These are phyloP conservation scores for Monosporozyma solicola DNA, from an alignment of 805 yeast genomes.

Conservation along the genomic window DNA sequence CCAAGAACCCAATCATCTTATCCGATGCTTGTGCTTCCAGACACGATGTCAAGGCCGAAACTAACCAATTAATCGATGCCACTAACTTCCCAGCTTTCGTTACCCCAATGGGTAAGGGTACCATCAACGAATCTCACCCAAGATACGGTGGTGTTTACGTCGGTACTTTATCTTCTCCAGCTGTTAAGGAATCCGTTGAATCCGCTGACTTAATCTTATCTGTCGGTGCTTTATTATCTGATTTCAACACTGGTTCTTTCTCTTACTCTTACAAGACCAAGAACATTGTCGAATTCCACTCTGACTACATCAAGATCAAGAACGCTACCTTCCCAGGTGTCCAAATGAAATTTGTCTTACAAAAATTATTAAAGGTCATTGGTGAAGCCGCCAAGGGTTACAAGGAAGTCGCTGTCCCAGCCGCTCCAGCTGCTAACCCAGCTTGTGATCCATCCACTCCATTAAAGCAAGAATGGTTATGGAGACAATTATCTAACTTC, in stretches of 20 bases:
- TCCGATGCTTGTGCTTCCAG: slow-evolving; percentile 85
- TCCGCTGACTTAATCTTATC: slow-evolving; percentile 66
- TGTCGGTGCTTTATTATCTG: slow-evolving; percentile 76
- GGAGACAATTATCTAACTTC: slow-evolving; percentile 58
- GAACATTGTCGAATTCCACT: slow-evolving; percentile 71
- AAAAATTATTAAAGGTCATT: slow-evolving; percentile 34
- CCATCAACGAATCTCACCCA: slow-evolving; percentile 61
- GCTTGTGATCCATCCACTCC: slow-evolving; percentile 38
- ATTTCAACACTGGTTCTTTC: slow-evolving; percentile 85
- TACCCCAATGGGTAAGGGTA: slow-evolving; percentile 87
- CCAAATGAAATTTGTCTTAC: slow-evolving; percentile 54
- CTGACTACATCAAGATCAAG: slow-evolving; percentile 62
- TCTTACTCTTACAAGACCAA: slow-evolving; percentile 66
- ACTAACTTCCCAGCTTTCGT: slow-evolving; percentile 77
- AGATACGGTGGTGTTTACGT: slow-evolving; percentile 81
- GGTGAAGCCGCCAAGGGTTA: slow-evolving; percentile 35
- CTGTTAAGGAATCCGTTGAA: slow-evolving; percentile 64
- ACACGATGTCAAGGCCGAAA: slow-evolving; percentile 60
- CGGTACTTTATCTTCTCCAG: slow-evolving; percentile 70
- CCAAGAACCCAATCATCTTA: slow-evolving; percentile 63
- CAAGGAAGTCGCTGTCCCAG: slow-evolving; percentile 49
- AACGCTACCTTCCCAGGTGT: slow-evolving; percentile 65
- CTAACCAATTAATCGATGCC: slow-evolving; percentile 48
- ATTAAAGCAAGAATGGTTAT: slow-evolving; percentile 57
- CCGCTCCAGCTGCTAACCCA: slow-evolving; percentile 37